Percentiles rank a stretch among this genome's conserved stretches.
These are phyloP conservation scores for Ustilago hordei DNA, from an alignment of 1,284 basidiomycete species.

Conservation along the genomic window DNA sequence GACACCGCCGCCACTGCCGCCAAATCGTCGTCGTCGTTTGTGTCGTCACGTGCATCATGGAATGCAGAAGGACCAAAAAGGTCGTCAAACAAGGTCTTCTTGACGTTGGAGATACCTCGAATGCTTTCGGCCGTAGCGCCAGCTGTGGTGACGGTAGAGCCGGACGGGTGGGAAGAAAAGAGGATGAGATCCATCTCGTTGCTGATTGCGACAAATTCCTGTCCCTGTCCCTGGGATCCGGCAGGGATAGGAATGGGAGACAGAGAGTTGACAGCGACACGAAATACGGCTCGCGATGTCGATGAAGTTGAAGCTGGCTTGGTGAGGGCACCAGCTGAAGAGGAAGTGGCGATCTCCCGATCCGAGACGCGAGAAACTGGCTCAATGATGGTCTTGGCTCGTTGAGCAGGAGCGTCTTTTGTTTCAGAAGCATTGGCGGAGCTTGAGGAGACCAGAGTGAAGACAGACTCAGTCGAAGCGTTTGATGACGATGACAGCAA, in stretches of 20 bases:
- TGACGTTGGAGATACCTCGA: constrained; percentile 77
- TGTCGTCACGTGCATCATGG: constrained; percentile 66
- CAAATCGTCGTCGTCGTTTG: constrained; percentile 21
- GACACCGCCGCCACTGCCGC: background rate
- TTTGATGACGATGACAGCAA: constrained; percentile 16
- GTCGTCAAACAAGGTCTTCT: constrained; percentile 82
- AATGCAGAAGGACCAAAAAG: constrained; percentile 78
- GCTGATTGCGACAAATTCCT: constrained; percentile 51
- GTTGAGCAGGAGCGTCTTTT: constrained; percentile 6
- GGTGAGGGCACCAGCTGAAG: background rate
- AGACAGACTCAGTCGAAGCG: constrained; percentile 17
- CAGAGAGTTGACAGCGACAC: constrained; percentile 23
- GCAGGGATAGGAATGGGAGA: constrained; percentile 28
- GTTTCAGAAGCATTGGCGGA: background rate
- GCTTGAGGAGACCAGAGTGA: constrained; percentile 26
- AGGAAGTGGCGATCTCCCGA: constrained; percentile 29
- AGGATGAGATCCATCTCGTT: constrained; percentile 51
- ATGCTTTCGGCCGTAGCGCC: constrained; percentile 66
- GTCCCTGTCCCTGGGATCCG: constrained; percentile 14
- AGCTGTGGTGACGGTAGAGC: constrained; percentile 22
- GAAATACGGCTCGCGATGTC: constrained; percentile 14
- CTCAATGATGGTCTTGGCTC: constrained; percentile 35
- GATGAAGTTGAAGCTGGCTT: constrained; percentile 13
- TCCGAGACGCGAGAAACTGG: constrained; percentile 40
- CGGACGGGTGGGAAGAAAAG: constrained; percentile 44